Evolutionary conservation across 1,139 yeast species (phyloP), one percentile per base, ranked within the genome.

Genomic region (Taphrina pruni): DNA sequence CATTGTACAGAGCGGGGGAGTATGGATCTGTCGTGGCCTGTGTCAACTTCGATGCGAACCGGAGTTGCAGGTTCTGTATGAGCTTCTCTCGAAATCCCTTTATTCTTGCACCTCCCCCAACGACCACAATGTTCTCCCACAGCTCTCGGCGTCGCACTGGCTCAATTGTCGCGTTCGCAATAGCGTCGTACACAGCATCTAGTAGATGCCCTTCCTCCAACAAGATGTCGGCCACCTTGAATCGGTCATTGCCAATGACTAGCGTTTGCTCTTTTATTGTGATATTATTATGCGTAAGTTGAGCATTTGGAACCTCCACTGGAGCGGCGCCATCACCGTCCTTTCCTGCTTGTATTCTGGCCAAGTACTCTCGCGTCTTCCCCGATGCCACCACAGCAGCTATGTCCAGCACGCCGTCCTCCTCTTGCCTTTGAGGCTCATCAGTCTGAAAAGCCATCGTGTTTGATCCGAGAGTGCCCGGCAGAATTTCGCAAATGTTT

Each of bases 311-410:
- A 17, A 74, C 76, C 32, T 74, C 74, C 46, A 76, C 76, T 35
- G 78, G 79, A 32, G 66, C 70, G 32, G 56, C 72, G 8, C 78
- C 75, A 14, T 78, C 77, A 20, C 77, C 77, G 57, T 82, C 79
- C 67, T 81, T 81, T 69, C 82, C 81, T 69, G 79, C 80, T 73
- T 85, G 88, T 65, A 87, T 82, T 74, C 85, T 86, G 67, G 84
- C 89, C 66, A 88, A 78, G 48, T 87, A 81, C 75, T 88, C 91
- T 70, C 88, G 82, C 1, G 90, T 85, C 73, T 87, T 84, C 11
- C 87, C 90, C 71, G 90, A 87, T 0, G 96, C 86, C 8, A 94
- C 96, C 74, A 92, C 87, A 54, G 91, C 91, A 0, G 97, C 97
- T 62, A 94, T 93, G 77, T 94, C 97, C 65, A 91, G 83, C 2